Evolutionary conservation across 352 stramenopile species (phyloP).

Genomic region (Pythium plurisporium): DNA sequence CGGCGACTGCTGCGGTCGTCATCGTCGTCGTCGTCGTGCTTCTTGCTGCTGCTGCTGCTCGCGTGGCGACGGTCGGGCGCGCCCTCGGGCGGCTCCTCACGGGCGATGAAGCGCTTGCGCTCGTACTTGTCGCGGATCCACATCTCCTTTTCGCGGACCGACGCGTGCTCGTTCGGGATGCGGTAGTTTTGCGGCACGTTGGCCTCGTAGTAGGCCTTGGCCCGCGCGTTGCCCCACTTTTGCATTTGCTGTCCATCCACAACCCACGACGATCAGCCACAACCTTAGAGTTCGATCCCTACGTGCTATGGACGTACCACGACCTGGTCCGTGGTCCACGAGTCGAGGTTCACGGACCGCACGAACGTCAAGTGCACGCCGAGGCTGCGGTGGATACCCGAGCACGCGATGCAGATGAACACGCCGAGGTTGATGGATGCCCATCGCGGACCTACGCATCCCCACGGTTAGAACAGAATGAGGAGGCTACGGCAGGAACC

Average conservation of each 20-base stretch:
- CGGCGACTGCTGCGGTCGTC: slow-evolving; percentile 33
- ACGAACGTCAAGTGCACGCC: slow-evolving; percentile 93
- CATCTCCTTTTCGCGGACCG: slow-evolving; percentile 84
- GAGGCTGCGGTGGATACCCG: slow-evolving; percentile 90
- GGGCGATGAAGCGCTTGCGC: slow-evolving; percentile 69
- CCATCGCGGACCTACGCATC: slow-evolving; percentile 76
- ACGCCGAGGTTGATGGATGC: slow-evolving; percentile 92
- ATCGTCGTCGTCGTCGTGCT: slow-evolving; percentile 31
- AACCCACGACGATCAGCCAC: too few species aligned
- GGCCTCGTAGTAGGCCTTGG: slow-evolving; percentile 89
- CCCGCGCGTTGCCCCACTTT: slow-evolving; percentile 86
- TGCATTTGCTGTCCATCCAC: slow-evolving; percentile 91
- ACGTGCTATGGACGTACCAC: slow-evolving; percentile 37
- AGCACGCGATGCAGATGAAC: slow-evolving; percentile 94
- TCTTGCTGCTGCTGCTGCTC: slow-evolving; percentile 27
- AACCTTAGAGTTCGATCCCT: too few species aligned
- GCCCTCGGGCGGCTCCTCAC: slow-evolving; percentile 31
- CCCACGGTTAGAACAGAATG: slow-evolving; percentile 19
- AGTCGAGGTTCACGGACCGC: slow-evolving; percentile 90
- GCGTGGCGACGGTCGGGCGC: slow-evolving; percentile 13
- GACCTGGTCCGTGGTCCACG: slow-evolving; percentile 90
- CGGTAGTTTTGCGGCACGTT: slow-evolving; percentile 74
- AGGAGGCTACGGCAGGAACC: not conserved
- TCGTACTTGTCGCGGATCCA: slow-evolving; percentile 92
- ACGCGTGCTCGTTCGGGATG: slow-evolving; percentile 72